These are phyloP conservation scores for Fusarium keratoplasticum DNA, from an alignment of 2,329 filamentous ascomycete species.

Conservation along the genomic window DNA sequence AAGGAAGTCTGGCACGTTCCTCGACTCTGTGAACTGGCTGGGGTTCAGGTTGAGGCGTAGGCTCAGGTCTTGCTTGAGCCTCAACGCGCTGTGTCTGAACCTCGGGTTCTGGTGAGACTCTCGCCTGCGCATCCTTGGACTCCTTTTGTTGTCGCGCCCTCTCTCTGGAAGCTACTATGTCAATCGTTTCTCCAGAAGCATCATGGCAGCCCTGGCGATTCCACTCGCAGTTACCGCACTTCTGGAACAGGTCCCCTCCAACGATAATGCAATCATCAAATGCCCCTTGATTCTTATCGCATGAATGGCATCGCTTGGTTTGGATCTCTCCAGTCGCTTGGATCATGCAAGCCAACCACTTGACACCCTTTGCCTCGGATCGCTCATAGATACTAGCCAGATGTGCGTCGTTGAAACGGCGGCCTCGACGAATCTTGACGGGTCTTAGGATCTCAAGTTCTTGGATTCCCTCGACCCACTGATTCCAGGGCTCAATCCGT, in stretches of 20 bases:
- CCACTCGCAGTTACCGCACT: constrained; percentile 66
- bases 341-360: constrained; percentile 62
- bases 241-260: constrained; percentile 55
- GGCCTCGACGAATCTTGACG: constrained; percentile 56
- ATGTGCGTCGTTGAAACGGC: constrained; percentile 55
- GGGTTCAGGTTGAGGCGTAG: not conserved
- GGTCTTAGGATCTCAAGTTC: constrained; percentile 52
- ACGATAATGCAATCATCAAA: constrained; percentile 60
- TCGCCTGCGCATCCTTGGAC: not conserved
- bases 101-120: constrained; percentile 11
- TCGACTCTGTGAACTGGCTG: not conserved
- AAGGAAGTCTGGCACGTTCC: constrained; percentile 17
- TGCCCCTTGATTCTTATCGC: constrained; percentile 56
- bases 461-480: constrained; percentile 54
- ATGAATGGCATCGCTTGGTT: constrained; percentile 54
- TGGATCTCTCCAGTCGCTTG: constrained; percentile 61
- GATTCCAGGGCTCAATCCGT: constrained; percentile 53
- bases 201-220: constrained; percentile 54
- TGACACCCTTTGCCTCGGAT: constrained; percentile 55
- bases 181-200: constrained; percentile 42
- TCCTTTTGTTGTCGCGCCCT: constrained; percentile 28
- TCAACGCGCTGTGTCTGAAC: constrained; percentile 12
- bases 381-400: constrained; percentile 56
- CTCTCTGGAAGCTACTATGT: constrained; percentile 29
- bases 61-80: constrained; percentile 15